phyloP scores from a whole-genome alignment of 1,139 yeast species.

The Lodderomyces parapsilosis region DNA sequence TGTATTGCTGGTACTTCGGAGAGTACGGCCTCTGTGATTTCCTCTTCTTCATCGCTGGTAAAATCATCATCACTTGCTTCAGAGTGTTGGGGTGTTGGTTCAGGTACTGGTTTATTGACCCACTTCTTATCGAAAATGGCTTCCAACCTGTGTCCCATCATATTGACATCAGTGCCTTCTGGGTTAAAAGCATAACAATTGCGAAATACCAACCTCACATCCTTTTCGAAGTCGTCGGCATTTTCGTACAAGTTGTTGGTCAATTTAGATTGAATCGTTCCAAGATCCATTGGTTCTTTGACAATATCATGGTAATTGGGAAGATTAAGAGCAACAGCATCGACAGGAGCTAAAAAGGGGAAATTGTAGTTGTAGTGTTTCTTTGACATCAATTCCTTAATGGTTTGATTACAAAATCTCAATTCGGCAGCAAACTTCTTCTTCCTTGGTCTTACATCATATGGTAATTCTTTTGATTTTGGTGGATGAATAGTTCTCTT shows the following conservation, averaged over 20 bases:
- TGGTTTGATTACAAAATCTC: slow-evolving; percentile 77
- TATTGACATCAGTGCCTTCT: slow-evolving; percentile 90
- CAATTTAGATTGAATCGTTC: slow-evolving; percentile 78
- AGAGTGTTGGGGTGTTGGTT: slow-evolving; percentile 47
- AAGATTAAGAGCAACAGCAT: slow-evolving; percentile 88
- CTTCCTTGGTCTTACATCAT: slow-evolving; percentile 85
- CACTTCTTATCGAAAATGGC: slow-evolving; percentile 83
- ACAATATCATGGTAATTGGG: slow-evolving; percentile 86
- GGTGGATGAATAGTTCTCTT: slow-evolving; percentile 97
- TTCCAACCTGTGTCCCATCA: slow-evolving; percentile 92
- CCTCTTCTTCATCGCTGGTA: slow-evolving; percentile 53
- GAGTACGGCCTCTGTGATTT: slow-evolving; percentile 69
- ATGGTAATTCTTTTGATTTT: slow-evolving; percentile 88
- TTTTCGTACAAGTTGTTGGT: slow-evolving; percentile 85
- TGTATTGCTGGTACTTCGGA: slow-evolving; percentile 84
- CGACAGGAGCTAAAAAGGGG: slow-evolving; percentile 93
- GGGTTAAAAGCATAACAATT: slow-evolving; percentile 95
- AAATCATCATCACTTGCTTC: slow-evolving; percentile 37
- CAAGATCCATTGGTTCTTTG: slow-evolving; percentile 92
- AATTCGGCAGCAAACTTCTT: slow-evolving; percentile 91
- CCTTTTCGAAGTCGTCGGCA: slow-evolving; percentile 84
- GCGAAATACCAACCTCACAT: slow-evolving; percentile 75
- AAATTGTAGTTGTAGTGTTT: slow-evolving; percentile 82
- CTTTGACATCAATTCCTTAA: slow-evolving; percentile 79
- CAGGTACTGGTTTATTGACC: slow-evolving; percentile 84